Evolutionary conservation across 805 yeast species (phyloP).

Genomic region (Huiozyma naganishii): DNA sequence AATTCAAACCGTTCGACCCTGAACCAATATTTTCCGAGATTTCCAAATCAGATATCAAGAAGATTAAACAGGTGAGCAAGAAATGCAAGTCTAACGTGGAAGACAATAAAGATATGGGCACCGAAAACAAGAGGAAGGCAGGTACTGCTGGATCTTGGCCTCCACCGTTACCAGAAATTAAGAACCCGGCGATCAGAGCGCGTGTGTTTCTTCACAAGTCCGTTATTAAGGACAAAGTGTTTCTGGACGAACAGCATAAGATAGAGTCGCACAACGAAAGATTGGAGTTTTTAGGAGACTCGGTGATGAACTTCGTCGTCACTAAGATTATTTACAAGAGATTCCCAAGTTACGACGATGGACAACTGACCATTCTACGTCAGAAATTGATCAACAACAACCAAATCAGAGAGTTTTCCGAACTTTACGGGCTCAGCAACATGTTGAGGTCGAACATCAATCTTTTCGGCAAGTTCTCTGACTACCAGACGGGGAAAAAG

Average conservation of each 20-base stretch:
- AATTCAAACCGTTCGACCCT: slow-evolving; percentile 7
- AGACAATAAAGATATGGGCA: neutral
- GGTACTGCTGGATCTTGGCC: slow-evolving; percentile 30
- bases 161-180: slow-evolving; percentile 63
- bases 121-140: neutral
- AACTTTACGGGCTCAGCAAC: slow-evolving; percentile 54
- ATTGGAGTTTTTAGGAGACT: slow-evolving; percentile 84
- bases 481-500: slow-evolving; percentile 40
- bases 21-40: slow-evolving; percentile 16
- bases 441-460: slow-evolving; percentile 42
- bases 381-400: slow-evolving; percentile 63
- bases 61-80: neutral
- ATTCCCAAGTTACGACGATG: slow-evolving; percentile 70
- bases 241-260: slow-evolving; percentile 45
- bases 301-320: slow-evolving; percentile 63
- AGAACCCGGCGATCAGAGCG: slow-evolving; percentile 45
- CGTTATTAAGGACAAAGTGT: slow-evolving; percentile 45
- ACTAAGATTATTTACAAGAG: slow-evolving; percentile 54
- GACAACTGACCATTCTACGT: slow-evolving; percentile 63
- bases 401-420: slow-evolving; percentile 59
- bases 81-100: slow-evolving; percentile 13
- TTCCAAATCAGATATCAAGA: slow-evolving; percentile 10
- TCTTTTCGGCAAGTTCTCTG: slow-evolving; percentile 12
- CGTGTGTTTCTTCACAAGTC: slow-evolving; percentile 81
- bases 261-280: slow-evolving; percentile 70